Evolutionary conservation across 2,329 filamentous ascomycete genomes (phyloP).

Genomic region (Amauroascus niger): DNA sequence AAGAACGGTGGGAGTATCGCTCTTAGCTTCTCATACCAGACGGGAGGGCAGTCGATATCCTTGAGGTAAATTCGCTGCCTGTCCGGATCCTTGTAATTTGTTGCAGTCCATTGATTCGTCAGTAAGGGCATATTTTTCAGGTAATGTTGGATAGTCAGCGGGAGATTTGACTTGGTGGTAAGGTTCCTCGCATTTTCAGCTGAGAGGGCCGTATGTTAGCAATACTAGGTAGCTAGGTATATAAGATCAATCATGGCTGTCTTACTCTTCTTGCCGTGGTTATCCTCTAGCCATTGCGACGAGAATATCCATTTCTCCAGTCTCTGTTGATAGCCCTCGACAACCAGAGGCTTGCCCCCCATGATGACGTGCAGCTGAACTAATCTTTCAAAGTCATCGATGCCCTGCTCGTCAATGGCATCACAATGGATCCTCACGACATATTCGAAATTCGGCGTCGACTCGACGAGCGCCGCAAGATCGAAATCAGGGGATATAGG

Average conservation of each 20-base stretch:
- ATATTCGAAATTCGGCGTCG: slow-evolving; percentile 76
- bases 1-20: slow-evolving; percentile 69
- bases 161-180: slow-evolving; percentile 59
- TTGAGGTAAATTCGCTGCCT: slow-evolving; percentile 88
- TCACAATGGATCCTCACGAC: slow-evolving; percentile 68
- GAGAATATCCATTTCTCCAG: slow-evolving; percentile 72
- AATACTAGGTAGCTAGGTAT: not conserved
- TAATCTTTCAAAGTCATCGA: slow-evolving; percentile 74
- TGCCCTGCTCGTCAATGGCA: slow-evolving; percentile 65
- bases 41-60: slow-evolving; percentile 84
- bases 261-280: slow-evolving; percentile 68
- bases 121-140: slow-evolving; percentile 76
- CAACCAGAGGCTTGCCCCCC: slow-evolving; percentile 77
- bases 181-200: slow-evolving; percentile 82
- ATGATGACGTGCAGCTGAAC: slow-evolving; percentile 73
- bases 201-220: slow-evolving; percentile 28
- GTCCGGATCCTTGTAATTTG: slow-evolving; percentile 66
- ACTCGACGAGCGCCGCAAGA: slow-evolving; percentile 62
- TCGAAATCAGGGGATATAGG: slow-evolving; percentile 82
- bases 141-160: slow-evolving; percentile 83
- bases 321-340: slow-evolving; percentile 73
- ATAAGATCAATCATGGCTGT: slow-evolving; percentile 4
- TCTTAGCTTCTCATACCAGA: slow-evolving; percentile 74
- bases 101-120: slow-evolving; percentile 67
- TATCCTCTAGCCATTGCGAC: slow-evolving; percentile 65